Evolutionary conservation across 83 land plant genomes (phyloP), one percentile per base, ranked within the genome.

Genomic region (Diphasiastrum complanatum): DNA sequence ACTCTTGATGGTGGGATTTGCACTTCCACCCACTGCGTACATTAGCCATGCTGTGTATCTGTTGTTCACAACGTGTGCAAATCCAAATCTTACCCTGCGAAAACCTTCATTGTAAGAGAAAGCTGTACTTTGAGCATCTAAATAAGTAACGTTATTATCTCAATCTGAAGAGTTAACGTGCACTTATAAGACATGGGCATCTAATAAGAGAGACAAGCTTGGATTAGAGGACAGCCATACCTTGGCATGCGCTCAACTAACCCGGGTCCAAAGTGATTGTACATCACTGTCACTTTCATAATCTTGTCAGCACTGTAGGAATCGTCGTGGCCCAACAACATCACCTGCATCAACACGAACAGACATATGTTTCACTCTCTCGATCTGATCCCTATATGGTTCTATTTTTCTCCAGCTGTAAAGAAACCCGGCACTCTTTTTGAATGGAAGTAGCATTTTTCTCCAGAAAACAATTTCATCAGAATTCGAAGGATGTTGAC

Each of bases 11-110:
- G 69, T 75, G 0, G 79, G 82, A 33, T 75, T 60, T 0, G 75
- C 64, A 35, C 75, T 75, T 8, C 79, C 79, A 16, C 82, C 79
- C 12, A 79, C 50, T 11, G 78, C 82, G 57, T 79, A 75, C 74
- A 79, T 71, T 18, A 50, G n/a, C 82, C 79, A 79, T 24, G 59
- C 64, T 8, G 74, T 75, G 37, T 70, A 79, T 30, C 53, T 54
- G 23, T 79, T 79, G 68, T 75, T 79, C 16, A 63, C 82, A 18
- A 79, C 72, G 47, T 79, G 82, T 1, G 71, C 72, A 43, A 66
- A 79, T 6, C 82, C 82, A 14, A 49, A 23, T 32, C 82, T 45
- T 3, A 66, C 82, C 65, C 82, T 79, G 76, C 68, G 55, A 34
- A 32, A 24, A 34, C 8, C 5, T 14, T 5, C 50, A 27, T 29